Percentiles rank a stretch among this genome's conserved stretches.
Conservation (phyloP, 2,329 filamentous ascomycete species). For the Apiospora hydei region DNA sequence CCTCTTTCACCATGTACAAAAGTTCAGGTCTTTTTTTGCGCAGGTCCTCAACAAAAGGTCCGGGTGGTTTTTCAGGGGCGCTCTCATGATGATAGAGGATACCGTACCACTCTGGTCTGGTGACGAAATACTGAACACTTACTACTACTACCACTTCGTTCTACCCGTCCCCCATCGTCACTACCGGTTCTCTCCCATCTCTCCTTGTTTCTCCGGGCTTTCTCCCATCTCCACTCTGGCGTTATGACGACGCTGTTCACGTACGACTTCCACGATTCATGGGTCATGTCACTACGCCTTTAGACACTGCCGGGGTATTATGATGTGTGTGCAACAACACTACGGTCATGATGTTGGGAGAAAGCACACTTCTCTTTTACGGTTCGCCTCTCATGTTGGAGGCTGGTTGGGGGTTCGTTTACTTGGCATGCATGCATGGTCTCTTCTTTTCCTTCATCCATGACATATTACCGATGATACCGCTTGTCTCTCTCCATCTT, state of each 20-base stretch:
- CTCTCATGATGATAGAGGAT: conserved; percentile 5
- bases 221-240: conserved; percentile 18
- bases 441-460: not conserved
- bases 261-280: conserved; percentile 11
- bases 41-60: conserved; percentile 14
- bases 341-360: not conserved
- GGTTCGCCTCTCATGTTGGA: conserved; percentile 2
- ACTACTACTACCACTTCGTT: conserved; percentile 10
- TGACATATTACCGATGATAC: conserved; percentile 18
- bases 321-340: not conserved
- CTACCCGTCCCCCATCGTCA: not conserved
- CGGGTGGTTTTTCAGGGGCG: conserved; percentile 12
- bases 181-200: conserved; percentile 1
- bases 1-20: conserved; percentile 24
- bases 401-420: conserved; percentile 1
- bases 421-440: conserved; percentile 13
- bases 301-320: not conserved
- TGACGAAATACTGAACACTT: conserved; percentile 21
- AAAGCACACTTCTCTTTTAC: not conserved
- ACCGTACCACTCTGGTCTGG: conserved; percentile 13
- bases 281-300: conserved; percentile 20
- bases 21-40: conserved; percentile 23
- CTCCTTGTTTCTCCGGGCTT: not conserved
- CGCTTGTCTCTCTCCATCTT: conserved; percentile 17
- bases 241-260: not conserved